phyloP scores from a whole-genome alignment of 257 asterid species.

The Hygrophila difformis region DNA sequence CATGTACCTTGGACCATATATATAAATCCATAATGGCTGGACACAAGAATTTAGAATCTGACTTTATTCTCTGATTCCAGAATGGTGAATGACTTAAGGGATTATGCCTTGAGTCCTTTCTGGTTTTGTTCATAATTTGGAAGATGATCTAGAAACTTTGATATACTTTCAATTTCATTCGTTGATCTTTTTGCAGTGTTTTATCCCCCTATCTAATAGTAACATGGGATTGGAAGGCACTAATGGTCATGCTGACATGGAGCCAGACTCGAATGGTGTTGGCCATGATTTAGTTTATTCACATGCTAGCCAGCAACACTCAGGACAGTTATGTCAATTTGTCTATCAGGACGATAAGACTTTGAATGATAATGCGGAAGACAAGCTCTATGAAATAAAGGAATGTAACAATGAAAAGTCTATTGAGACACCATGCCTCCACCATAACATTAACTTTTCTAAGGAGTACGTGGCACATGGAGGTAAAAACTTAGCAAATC shows the following conservation, averaged over 20 bases:
- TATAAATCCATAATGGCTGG: background rate
- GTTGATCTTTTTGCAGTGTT: background rate
- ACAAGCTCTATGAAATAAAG: slow-evolving; percentile 35
- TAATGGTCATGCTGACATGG: slow-evolving; percentile 47
- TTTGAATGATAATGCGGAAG: slow-evolving; percentile 31
- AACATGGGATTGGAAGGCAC: slow-evolving; percentile 45
- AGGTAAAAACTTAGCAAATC: slow-evolving; percentile 19
- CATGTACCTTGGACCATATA: background rate
- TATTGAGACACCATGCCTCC: slow-evolving; percentile 19
- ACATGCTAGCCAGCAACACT: slow-evolving; percentile 18
- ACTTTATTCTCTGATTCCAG: too few relatives aligned
- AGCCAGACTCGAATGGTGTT: slow-evolving; percentile 33
- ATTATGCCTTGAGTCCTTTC: too few relatives aligned
- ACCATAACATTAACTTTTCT: slow-evolving; percentile 13
- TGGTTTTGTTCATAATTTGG: background rate
- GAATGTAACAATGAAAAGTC: slow-evolving; percentile 38
- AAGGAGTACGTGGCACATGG: slow-evolving; percentile 22
- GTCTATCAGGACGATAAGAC: slow-evolving; percentile 18
- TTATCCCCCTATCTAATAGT: too few relatives aligned
- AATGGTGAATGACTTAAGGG: too few relatives aligned
- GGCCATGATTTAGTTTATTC: slow-evolving; percentile 19
- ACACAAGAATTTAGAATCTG: background rate
- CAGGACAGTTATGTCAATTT: slow-evolving; percentile 20
- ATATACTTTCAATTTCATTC: background rate
- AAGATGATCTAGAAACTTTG: background rate